Base-by-base conservation (phyloP, 108 stramenopile species). In the Schizochytrium sp. region DNA sequence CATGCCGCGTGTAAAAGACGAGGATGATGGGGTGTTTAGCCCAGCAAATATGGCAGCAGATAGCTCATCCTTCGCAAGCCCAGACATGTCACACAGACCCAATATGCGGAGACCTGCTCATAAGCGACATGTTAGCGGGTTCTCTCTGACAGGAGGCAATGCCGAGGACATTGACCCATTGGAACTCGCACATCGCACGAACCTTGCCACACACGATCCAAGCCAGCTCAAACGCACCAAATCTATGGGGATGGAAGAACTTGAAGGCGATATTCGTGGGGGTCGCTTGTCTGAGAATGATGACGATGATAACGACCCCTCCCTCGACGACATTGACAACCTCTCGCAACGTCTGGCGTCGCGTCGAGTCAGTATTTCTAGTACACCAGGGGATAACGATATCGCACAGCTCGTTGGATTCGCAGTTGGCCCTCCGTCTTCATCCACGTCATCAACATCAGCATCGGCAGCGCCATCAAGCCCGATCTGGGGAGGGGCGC, bases 111-210 rank as follows among this genome's bases (percentile, higher is more conserved):
- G 76, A 28, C 50, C 50, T 5, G 53, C 76, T 10, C 76, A 83
- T 55, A 83, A 83, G 28, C 76, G 76, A 13, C 50, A 49, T 1
- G 76, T 83, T 17, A 83, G 76, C 76, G 76, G 76, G 76, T 83
- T 83, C 53, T 83, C 76, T 10, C 50, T 83, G 28, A 55, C 17
- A n/a, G 53, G 28, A 47, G 76, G 76, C 50, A n/a, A 60, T n/a
- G 17, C 12, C 2, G 50, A 50, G 50, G 76, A 83, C 15, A 28
- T 50, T 10, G 64, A 17, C 59, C 17, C 17, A 17, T n/a, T 60
- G 59, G 59, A 60, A 17, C 17, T n/a, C 59, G 19, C 28, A n/a
- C 59, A 60, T 60, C 72, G 28, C 40, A 28, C 72, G 28, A 41
- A 13, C 72, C 40, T 15, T 15, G 72, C 19, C 28, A 41, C 72